Base-by-base conservation (phyloP, 2,329 filamentous ascomycete genomes). In the Aspergillus ochraceoroseus region DNA sequence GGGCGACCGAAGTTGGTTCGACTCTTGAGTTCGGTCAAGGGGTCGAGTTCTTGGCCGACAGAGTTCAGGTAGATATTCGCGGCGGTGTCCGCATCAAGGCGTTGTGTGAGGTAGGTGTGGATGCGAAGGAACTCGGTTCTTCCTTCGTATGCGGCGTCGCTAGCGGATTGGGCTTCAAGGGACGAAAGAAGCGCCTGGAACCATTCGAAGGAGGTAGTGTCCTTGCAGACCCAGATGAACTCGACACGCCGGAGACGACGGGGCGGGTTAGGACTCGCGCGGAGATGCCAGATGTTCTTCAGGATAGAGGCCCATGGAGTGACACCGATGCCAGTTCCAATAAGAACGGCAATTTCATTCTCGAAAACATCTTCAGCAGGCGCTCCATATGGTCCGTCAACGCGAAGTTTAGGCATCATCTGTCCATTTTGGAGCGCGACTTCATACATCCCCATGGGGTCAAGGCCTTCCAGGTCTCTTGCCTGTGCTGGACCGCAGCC, bases 191-290 rank as follows among this genome's bases (percentile, higher is more conserved):
- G 80, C 1, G 85, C 88, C 64, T 98, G 92, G 74, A 98, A 96
- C 92, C 92, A 98, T 69, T 96, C 92, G 59, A 98, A 98, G 0
- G 89, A 95, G 22, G 79, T 85, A 0, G 89, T 95, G 59, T 95
- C 89, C 65, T 86, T 92, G 76, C 90, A 95, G 36, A 96, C 83
- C 92, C 92, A 98, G 71, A 98, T 94, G 68, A 98, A 98, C 65
- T 98, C 92, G 20, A 98, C 90, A 64, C 92, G 84, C 44, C 88
- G 85, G 32, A 98, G 82, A 59, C 90, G 86, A 34, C 79, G 81
- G 1, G 90, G 89, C 15, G 89, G 87, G 70, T 95, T 92, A 5
- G 90, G 89, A 11, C 83, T 80, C 50, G 92, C 83, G 48, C 92
- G 87, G 58, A 94, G 76, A 65, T 98, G 90, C 87, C 89, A 98